These are phyloP conservation scores for Dothistroma pini DNA, from an alignment of 2,329 filamentous ascomycete genomes.

Conservation along the genomic window DNA sequence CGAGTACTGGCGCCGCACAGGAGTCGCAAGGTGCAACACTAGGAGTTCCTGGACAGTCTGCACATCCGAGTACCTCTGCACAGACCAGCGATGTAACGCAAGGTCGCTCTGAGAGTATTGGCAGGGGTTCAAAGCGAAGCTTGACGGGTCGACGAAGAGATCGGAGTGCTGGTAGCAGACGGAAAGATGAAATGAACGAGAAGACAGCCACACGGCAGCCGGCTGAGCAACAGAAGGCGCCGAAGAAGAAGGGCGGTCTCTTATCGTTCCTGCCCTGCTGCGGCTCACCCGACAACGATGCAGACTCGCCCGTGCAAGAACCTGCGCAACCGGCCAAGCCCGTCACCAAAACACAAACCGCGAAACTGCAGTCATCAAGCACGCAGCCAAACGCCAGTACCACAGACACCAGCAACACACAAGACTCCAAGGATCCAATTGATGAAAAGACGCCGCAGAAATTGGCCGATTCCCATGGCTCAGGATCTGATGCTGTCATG, in stretches of 20 bases:
- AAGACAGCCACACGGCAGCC: conserved; percentile 38
- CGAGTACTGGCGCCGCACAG: conserved; percentile 5
- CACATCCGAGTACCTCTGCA: not conserved
- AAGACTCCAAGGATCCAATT: conserved; percentile 44
- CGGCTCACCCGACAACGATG: conserved; percentile 58
- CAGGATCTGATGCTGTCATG: conserved; percentile 13
- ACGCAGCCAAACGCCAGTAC: conserved; percentile 42
- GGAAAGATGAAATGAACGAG: conserved; percentile 41
- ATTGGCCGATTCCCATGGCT: conserved; percentile 13
- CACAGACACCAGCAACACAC: conserved; percentile 41
- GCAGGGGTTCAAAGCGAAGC: conserved; percentile 45
- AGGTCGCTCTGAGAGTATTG: conserved; percentile 42
- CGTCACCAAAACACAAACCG: conserved; percentile 36
- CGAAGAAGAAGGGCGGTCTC: conserved; percentile 42
- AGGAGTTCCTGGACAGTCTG: conserved; percentile 13
- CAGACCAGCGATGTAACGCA: conserved; percentile 4
- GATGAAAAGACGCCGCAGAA: conserved; percentile 40
- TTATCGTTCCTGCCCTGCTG: conserved; percentile 63
- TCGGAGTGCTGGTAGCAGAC: conserved; percentile 46
- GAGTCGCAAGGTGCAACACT: conserved; percentile 14
- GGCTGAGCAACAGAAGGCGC: conserved; percentile 33
- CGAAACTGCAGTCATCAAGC: conserved; percentile 51
- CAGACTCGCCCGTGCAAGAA: conserved; percentile 54
- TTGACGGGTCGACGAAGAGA: conserved; percentile 44
- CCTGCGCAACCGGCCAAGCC: conserved; percentile 47